Conservation (phyloP, 495 filamentous ascomycete genomes). For the Penicillium desertorum region DNA sequence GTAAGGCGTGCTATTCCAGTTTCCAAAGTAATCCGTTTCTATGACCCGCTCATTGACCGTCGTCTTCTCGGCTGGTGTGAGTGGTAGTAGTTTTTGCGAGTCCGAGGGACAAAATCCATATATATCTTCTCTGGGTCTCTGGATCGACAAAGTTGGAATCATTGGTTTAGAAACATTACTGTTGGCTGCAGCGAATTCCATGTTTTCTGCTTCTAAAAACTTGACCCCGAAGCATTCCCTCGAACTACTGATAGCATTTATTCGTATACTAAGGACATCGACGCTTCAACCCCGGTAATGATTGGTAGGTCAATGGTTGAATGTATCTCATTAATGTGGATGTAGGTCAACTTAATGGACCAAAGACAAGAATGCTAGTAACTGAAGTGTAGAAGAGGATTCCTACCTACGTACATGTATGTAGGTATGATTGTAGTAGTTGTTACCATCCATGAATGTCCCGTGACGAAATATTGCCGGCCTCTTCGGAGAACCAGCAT, state of each 20-base stretch:
- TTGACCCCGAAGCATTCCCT: conserved; percentile 24
- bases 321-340: not conserved
- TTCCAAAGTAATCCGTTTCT: too few species aligned
- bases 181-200: conserved; percentile 22
- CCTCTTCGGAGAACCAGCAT: too few species aligned
- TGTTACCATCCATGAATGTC: too few species aligned
- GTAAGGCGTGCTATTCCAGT: too few species aligned
- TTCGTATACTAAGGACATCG: conserved; percentile 19
- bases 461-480: too few species aligned
- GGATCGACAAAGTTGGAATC: conserved; percentile 21
- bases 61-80: too few species aligned
- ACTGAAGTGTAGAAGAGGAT: too few species aligned
- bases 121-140: conserved; percentile 21
- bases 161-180: conserved; percentile 24
- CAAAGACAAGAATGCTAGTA: not conserved
- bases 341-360: not conserved
- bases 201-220: conserved; percentile 26
- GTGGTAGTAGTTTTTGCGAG: too few species aligned
- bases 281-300: conserved; percentile 22
- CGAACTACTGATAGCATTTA: conserved; percentile 19
- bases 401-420: too few species aligned
- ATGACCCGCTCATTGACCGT: too few species aligned
- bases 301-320: conserved; percentile 10
- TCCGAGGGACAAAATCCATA: conserved; percentile 24
- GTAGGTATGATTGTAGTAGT: too few species aligned